Base-by-base conservation (phyloP, 2,329 filamentous ascomycete genomes). In the Davidsoniella virescens region DNA sequence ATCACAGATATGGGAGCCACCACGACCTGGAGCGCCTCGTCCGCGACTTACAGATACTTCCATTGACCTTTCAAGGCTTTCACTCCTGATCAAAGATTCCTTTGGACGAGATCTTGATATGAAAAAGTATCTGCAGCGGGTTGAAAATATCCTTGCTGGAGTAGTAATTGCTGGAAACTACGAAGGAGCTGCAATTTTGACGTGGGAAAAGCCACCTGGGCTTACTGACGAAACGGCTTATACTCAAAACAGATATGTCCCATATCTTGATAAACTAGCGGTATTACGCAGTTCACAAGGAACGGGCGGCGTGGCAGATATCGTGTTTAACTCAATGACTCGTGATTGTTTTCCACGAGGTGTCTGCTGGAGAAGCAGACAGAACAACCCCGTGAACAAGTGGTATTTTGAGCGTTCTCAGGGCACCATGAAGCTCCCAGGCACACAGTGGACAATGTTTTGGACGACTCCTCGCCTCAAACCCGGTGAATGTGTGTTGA, bases 181-280 rank as follows among this genome's bases (percentile, higher is more conserved):
- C 64, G 92, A 98, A 69, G 92, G 92, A 48, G 88, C 87, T 1
- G 92, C 92, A 1, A 83, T 98, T 42, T 69, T 96, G 17, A 98
- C 92, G 0, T 98, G 92, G 92, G 92, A 98, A 66, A 72, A 72
- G 29, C 87, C 88, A 0, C 73, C 69, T 0, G 76, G 70, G 0
- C 65, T 77, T 17, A 65, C 68, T 42, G 72, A 78, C 47, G 71
- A 77, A 63, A 70, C 59, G 60, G 73, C 63, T 52, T 67, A 74
- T 51, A 65, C 69, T 16, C 71, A 72, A 36, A 72, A 72, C 1
- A 75, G 84, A 8, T 75, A 87, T 56, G 84, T 98, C 0, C 92
- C 92, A 0, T 98, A 98, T 62, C 73, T 98, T 26, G 92, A 98
- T 65, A 98, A 98, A 63, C 96, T 98, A 61, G 92, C 92, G 0